phyloP scores from a whole-genome alignment of 2,329 filamentous ascomycete species.

The Fusarium duplospermum region DNA sequence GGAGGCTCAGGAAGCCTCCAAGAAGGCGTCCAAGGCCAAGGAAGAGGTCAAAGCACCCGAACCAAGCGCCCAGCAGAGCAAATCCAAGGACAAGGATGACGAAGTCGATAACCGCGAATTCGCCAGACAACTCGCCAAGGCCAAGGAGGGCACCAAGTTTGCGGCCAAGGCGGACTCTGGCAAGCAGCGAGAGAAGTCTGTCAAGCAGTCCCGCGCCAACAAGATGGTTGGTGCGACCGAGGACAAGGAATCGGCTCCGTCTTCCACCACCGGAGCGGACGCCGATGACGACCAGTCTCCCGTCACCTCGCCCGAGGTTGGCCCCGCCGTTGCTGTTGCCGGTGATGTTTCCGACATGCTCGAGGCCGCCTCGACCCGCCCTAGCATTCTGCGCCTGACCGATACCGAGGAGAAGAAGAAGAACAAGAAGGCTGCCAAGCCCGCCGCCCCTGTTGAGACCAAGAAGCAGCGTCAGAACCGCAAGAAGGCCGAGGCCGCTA shows the following conservation, averaged over 20 bases:
- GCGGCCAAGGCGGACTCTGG: slow-evolving; percentile 63
- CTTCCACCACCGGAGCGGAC: slow-evolving; percentile 79
- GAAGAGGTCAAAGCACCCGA: slow-evolving; percentile 40
- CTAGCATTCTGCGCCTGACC: slow-evolving; percentile 83
- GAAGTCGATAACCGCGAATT: slow-evolving; percentile 79
- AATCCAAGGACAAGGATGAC: slow-evolving; percentile 54
- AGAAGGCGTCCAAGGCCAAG: slow-evolving; percentile 57
- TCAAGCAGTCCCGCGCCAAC: slow-evolving; percentile 75
- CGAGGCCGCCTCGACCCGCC: slow-evolving; percentile 74
- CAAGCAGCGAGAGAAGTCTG: slow-evolving; percentile 75
- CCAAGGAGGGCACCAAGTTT: slow-evolving; percentile 76
- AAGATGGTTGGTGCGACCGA: slow-evolving; percentile 59
- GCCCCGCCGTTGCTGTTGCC: slow-evolving; percentile 66
- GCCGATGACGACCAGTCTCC: slow-evolving; percentile 85
- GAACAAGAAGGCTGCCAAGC: slow-evolving; percentile 71
- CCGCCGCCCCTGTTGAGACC: slow-evolving; percentile 76
- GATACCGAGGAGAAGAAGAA: slow-evolving; percentile 71
- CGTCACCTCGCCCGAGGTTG: slow-evolving; percentile 71
- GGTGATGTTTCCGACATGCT: slow-evolving; percentile 92
- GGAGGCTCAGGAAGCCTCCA: slow-evolving; percentile 50
- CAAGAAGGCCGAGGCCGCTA: slow-evolving; percentile 86
- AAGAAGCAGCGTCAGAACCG: slow-evolving; percentile 97
- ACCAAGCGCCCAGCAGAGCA: slow-evolving; percentile 45
- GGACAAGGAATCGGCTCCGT: slow-evolving; percentile 58
- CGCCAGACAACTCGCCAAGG: slow-evolving; percentile 76